Base-by-base conservation (phyloP, 345 rosid genomes). In the Pelargonium nanum region DNA sequence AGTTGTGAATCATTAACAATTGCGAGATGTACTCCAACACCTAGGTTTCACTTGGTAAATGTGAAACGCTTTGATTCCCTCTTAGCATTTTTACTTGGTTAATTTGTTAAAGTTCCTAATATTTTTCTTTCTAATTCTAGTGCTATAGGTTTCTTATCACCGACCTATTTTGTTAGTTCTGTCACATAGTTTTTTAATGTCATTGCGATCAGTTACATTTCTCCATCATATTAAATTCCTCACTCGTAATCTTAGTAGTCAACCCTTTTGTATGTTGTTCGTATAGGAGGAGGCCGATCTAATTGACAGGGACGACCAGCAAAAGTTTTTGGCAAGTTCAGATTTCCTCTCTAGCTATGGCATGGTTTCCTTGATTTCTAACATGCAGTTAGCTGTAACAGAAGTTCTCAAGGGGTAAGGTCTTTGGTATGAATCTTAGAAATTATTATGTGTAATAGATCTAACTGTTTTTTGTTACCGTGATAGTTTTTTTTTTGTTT, bases 311-410 rank as follows among this genome's bases (percentile, higher is more conserved):
- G 89, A 84, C 56, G 91, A 86, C 68, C 87, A 84, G 66, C 79
- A 86, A 74, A 90, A 81, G 51, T 90, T 83, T 77, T 78, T 94
- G 61, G 77, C 81, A 24, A 82, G 80, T 67, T 81, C 94, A 17
- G 93, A 87, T 77, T 90, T 74, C 86, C 91, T 90, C 69, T 78
- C 95, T n/a, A 80, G 65, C 66, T 66, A 68, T 79, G 83, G 97
- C 67, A 52, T 90, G 80, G 67, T 66, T 4, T 55, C 67, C 54
- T 69, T 93, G 79, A 76, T 81, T 73, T 65, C 81, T 24, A 60
- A 74, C 74, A 74, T 93, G 79, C 82, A 81, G 78, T 74, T 57
- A 57, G 95, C 90, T 57, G 84, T 75, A 23, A 62, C 77, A 48
- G 92, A 90, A 77, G 86, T 80, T 73, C 75, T 93, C 5, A 81